Percentiles rank a stretch among this genome's conserved stretches.
These are phyloP conservation scores for Zygnema circumcarinatum DNA, from an alignment of 139 green algal genomes.

Conservation along the genomic window DNA sequence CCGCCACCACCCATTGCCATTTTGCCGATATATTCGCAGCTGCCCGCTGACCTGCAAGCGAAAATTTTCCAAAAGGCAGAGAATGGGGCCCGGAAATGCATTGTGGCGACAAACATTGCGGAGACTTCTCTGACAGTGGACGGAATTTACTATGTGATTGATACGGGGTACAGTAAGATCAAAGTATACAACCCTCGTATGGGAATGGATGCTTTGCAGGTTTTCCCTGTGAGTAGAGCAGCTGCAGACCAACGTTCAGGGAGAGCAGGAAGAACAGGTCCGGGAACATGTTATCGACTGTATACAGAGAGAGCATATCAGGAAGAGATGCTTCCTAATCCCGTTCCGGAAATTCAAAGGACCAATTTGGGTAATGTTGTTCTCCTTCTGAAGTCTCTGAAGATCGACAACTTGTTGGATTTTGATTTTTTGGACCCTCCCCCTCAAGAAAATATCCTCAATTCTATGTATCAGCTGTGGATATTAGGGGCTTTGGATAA, in stretches of 20 bases:
- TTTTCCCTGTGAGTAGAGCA: conserved; percentile 89
- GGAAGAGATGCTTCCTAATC: conserved; percentile 70
- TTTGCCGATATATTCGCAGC: conserved; percentile 94
- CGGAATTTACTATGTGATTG: conserved; percentile 95
- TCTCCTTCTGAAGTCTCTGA: conserved; percentile 78
- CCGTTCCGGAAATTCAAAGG: conserved; percentile 69
- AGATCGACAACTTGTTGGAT: conserved; percentile 96
- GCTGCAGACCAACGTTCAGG: conserved; percentile 86
- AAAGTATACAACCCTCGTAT: conserved; percentile 98
- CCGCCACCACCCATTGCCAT: conserved; percentile 76
- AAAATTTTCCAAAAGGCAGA: conserved; percentile 96
- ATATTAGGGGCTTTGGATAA: conserved; percentile 87
- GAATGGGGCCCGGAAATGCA: conserved; percentile 86
- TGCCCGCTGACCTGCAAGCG: conserved; percentile 82
- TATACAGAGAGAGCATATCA: conserved; percentile 89
- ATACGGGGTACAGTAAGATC: conserved; percentile 91
- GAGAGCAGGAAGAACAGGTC: conserved; percentile 89
- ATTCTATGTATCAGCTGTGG: conserved; percentile 98
- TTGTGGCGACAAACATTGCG: conserved; percentile 97
- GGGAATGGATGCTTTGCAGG: conserved; percentile 94
- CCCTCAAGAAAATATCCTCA: conserved; percentile 91
- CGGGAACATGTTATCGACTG: conserved; percentile 90
- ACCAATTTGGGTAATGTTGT: conserved; percentile 67
- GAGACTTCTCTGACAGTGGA: conserved; percentile 97
- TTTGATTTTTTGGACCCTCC: conserved; percentile 83